Evolutionary conservation across 2,329 filamentous ascomycete species (phyloP), one percentile per base, ranked within the genome.

Genomic region (Tolypocladium paradoxum): DNA sequence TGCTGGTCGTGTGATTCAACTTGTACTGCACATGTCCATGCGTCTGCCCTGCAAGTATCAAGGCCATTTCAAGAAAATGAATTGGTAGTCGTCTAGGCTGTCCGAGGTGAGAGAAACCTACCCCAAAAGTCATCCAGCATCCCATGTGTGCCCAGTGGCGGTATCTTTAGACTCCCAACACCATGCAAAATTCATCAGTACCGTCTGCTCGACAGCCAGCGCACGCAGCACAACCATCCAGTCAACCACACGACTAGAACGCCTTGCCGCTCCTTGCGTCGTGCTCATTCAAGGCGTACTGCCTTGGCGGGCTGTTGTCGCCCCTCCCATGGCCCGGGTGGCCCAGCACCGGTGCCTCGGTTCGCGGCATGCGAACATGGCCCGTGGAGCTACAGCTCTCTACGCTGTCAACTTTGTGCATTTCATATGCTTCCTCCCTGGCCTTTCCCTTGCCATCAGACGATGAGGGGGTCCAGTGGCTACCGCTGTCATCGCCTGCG

Each of bases 281-380:
- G 9, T 53, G 50, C 11, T 53, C 54, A 3, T 40, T 53, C 45
- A 53, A 48, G 18, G 53, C 55, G 31, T 62, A 59, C 33, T 56
- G 58, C 46, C 58, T 51, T 18, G 63, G 59, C 16, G 56, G 59
- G 47, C 58, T 61, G 36, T 61, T 55, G 8, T 60, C 58, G 29
- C 68, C 63, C 54, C 74, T 67, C 18, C 75, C 73, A 47, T 74
- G 72, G 0, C 74, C 76, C 0, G 76, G 76, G 50, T 78, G 76
- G 27, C 68, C 67, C 40, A 78, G 61, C 27, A 73, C 63, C 0
- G 76, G 75, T 4, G 74, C 66, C 49, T 71, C 55, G 50, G 63
- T 48, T 49, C 54, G 50, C 6, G 64, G 61, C 48, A 59, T 62
- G 56, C 51, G 58, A 12, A 11, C 40, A 8, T 54, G 38, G 7